Percentiles rank a stretch among this genome's conserved stretches.
Evolutionary conservation across 2,329 filamentous ascomycete genomes (phyloP).

Genomic region (Tolypocladium amazonense): DNA sequence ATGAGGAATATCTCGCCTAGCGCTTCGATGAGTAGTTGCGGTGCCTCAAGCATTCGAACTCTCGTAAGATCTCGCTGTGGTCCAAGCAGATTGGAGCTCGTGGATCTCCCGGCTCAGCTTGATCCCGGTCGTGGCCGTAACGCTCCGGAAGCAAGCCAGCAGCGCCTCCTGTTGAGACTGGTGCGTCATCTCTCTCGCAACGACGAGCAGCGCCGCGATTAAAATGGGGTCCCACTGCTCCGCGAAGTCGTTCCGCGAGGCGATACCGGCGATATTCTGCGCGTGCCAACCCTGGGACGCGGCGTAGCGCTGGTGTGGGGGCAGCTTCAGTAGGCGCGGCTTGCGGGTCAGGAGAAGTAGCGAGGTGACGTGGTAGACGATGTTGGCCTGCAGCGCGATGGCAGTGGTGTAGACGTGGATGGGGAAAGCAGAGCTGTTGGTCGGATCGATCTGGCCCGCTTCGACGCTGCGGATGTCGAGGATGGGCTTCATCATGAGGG

Average conservation of each 20-base stretch:
- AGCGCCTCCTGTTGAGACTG: conserved; percentile 14
- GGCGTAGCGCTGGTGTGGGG: background rate
- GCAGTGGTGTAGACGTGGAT: background rate
- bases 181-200: conserved; percentile 10
- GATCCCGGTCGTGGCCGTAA: background rate
- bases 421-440: background rate
- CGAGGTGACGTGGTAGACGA: background rate
- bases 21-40: background rate
- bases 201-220: background rate
- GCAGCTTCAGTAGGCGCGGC: background rate
- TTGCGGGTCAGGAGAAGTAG: background rate
- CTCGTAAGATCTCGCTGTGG: background rate
- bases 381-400: background rate
- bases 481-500: background rate
- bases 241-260: background rate
- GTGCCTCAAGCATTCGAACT: background rate
- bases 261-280: background rate
- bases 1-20: background rate
- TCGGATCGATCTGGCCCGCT: background rate
- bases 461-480: background rate
- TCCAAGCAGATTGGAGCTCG: background rate
- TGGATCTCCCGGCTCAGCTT: background rate
- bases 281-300: background rate
- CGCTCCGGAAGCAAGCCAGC: conserved; percentile 6
- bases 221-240: background rate